Percentiles rank a stretch among this genome's conserved stretches.
phyloP scores from a whole-genome alignment of 1,284 basidiomycete species.

The Pseudozyma sp. region DNA sequence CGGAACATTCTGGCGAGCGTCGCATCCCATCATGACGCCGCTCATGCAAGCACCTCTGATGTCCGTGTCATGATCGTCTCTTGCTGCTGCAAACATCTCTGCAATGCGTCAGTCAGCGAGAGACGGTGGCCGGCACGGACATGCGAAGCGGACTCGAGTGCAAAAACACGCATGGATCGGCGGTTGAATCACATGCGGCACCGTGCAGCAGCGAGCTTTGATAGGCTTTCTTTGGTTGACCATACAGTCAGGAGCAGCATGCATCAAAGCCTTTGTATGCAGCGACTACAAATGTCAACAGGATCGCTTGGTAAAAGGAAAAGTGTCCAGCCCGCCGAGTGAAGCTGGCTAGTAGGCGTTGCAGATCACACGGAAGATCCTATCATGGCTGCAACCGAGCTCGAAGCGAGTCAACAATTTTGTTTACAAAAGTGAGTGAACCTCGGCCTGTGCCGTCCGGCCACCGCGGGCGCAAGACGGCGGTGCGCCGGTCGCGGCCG shows the following conservation, averaged over 20 bases:
- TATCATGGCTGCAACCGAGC: neutral
- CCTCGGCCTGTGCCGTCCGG: too few species aligned
- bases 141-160: constrained; percentile 6
- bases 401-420: neutral
- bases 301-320: too few species aligned
- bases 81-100: neutral
- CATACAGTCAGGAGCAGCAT: too few species aligned
- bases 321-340: too few species aligned
- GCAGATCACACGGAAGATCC: constrained; percentile 4
- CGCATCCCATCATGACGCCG: neutral
- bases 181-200: neutral
- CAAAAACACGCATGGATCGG: constrained; percentile 13
- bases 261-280: too few species aligned
- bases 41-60: constrained; percentile 5
- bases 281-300: too few species aligned
- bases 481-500: constrained; percentile 10
- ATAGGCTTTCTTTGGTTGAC: too few species aligned
- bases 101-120: too few species aligned
- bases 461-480: constrained; percentile 5
- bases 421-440: too few species aligned
- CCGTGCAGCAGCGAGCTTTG: neutral
- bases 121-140: neutral
- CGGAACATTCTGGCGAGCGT: constrained; percentile 24
- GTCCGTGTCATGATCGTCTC: constrained; percentile 1
- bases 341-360: neutral